Evolutionary conservation across 345 rosid species (phyloP), one percentile per base, ranked within the genome.

Genomic region (Gossypium mustelinum): DNA sequence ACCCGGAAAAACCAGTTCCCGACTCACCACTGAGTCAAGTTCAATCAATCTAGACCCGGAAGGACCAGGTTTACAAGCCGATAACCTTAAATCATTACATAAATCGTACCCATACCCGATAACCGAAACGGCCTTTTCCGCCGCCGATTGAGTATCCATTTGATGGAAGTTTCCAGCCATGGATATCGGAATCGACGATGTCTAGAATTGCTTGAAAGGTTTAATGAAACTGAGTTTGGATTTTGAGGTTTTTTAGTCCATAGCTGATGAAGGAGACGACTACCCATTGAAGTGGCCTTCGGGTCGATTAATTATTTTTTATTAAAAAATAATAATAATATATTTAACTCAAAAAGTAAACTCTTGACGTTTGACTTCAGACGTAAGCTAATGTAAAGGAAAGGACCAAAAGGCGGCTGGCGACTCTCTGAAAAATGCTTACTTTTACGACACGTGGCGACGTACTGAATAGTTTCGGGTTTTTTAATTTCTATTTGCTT

Each of bases 31-130:
- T 52, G 71, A 76, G 73, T 90, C 91, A 12, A 89, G 80, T 12
- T 91, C 86, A 63, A 94, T 82, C 78, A 92, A 55, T 41, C 87
- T 84, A 3, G 92, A 88, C 9, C 84, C 87, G 25, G 79, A 70
- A 17, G 86, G 85, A 17, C 83, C 80, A 5, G 87, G 14, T 78
- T 85, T 92, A 81, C 97, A 89, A 7, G 88, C 66, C 2, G 89
- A 83, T 59, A 94, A 62, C 58, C 95, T 82, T 70, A 89, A 16
- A 59, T 94, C 98, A 20, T 13, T 47, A 44, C 78, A 52, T 67
- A 95, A 84, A 78, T 95, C 94, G 79, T 85, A 92, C 7, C 98
- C 98, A 75, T 78, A 82, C 25, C 99, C 99, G 79, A 95, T 86
- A 57, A 84, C 97, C 1, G 98, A 88, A 3, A 95, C 96, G 0